These are phyloP conservation scores for Chaetomium cochliodes DNA, from an alignment of 495 filamentous ascomycete species.

Conservation along the genomic window DNA sequence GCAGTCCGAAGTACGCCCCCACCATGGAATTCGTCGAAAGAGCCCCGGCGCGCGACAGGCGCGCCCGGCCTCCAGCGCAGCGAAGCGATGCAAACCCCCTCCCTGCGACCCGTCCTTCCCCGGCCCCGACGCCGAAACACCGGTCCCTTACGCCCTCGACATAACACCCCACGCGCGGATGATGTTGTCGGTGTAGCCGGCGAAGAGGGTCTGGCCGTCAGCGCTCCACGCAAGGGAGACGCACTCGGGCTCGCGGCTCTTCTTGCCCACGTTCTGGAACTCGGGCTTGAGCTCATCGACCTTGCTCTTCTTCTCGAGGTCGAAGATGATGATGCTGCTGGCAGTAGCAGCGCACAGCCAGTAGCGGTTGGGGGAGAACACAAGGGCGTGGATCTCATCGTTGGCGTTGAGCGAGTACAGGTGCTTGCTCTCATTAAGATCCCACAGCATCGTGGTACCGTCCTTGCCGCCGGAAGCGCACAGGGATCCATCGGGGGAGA, in stretches of 20 bases:
- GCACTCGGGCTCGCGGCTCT: slow-evolving; percentile 98
- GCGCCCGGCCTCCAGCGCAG: slow-evolving; percentile 27
- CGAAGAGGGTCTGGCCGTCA: slow-evolving; percentile 98
- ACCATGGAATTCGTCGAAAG: slow-evolving; percentile 42
- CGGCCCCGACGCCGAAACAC: slow-evolving; percentile 25
- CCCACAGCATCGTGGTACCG: slow-evolving; percentile 99
- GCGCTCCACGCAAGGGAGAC: slow-evolving; percentile 94
- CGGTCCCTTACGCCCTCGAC: slow-evolving; percentile 57
- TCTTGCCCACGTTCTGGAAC: slow-evolving; percentile 94
- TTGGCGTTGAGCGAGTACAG: slow-evolving; percentile 99
- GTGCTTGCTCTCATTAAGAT: slow-evolving; percentile 99
- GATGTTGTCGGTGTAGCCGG: slow-evolving; percentile 99
- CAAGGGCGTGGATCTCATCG: slow-evolving; percentile 99
- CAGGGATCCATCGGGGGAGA: slow-evolving; percentile 98
- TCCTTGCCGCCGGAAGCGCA: slow-evolving; percentile 99
- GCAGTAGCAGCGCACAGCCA: slow-evolving; percentile 98
- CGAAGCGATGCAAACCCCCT: slow-evolving; percentile 33
- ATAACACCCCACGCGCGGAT: slow-evolving; percentile 99
- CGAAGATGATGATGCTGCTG: slow-evolving; percentile 99
- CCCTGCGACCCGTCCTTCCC: slow-evolving; percentile 22
- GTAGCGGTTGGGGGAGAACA: slow-evolving; percentile 99
- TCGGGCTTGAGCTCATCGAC: slow-evolving; percentile 99
- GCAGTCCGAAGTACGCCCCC: slow-evolving; percentile 42
- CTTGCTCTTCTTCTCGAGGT: slow-evolving; percentile 99
- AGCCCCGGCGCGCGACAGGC: slow-evolving; percentile 24